These are phyloP conservation scores for Mycena galopus DNA, from an alignment of 768 basidiomycete species.

Conservation along the genomic window DNA sequence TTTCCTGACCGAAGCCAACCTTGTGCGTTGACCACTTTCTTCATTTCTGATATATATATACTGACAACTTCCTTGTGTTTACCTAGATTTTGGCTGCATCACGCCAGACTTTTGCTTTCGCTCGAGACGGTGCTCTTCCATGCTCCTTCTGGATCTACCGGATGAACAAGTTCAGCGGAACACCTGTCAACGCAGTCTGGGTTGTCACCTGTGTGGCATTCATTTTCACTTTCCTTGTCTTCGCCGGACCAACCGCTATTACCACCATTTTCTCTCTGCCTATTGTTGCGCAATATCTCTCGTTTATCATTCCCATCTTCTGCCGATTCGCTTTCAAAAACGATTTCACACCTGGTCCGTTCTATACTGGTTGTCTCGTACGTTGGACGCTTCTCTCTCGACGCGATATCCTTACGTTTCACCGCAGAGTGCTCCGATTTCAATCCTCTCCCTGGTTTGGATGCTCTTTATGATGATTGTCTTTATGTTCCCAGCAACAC, in stretches of 20 bases:
- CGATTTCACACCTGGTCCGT: too few relatives aligned
- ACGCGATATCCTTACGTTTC: background rate
- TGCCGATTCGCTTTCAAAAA: constrained; percentile 1
- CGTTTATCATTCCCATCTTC: constrained; percentile 13
- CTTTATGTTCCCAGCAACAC: constrained; percentile 18
- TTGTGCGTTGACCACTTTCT: constrained; percentile 39
- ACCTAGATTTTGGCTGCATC: constrained; percentile 39
- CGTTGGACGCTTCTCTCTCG: constrained; percentile 7
- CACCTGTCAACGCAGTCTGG: constrained; percentile 13
- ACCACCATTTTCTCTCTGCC: constrained; percentile 15
- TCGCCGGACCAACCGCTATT: too few relatives aligned
- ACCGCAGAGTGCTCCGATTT: too few relatives aligned
- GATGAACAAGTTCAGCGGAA: constrained; percentile 8
- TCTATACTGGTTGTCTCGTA: constrained; percentile 12
- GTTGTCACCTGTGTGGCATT: constrained; percentile 6
- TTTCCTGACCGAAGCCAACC: constrained; percentile 11
- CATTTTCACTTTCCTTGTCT: constrained; percentile 4
- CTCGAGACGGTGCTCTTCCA: too few relatives aligned
- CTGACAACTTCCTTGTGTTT: constrained; percentile 2
- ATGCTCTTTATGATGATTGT: constrained; percentile 14
- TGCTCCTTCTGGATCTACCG: too few relatives aligned
- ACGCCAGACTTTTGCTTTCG: constrained; percentile 63
- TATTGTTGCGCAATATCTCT: constrained; percentile 14
- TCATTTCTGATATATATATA: constrained; percentile 10
- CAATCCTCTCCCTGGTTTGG: constrained; percentile 15